A percentile compares a stretch with the other conserved stretches of the same genome.
Evolutionary conservation across 192 early-diverging fungal genomes (phyloP).

Genomic region (Chytriomyces hyalinus): DNA sequence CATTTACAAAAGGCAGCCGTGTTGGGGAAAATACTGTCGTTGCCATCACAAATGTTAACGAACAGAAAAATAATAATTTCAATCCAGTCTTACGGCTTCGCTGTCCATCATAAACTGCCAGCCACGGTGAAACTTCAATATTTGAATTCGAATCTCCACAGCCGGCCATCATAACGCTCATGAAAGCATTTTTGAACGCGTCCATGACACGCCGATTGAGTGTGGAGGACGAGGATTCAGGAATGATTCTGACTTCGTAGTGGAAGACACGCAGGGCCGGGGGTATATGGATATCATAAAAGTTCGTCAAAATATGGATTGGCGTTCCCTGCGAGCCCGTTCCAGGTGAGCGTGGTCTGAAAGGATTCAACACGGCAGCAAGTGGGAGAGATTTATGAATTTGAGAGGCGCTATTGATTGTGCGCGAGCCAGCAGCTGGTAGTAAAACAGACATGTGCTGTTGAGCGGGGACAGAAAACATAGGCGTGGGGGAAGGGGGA

Average conservation of each 20-base stretch:
- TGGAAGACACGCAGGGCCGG: not conserved
- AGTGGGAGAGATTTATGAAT: not conserved
- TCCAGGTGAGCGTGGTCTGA: not conserved
- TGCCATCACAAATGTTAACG: not conserved
- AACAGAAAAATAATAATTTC: too few species aligned
- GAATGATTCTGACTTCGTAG: conserved; percentile 31
- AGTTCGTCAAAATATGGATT: conserved; percentile 29
- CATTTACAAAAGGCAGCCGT: conserved; percentile 30
- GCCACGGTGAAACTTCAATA: conserved; percentile 1
- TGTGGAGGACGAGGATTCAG: conserved; percentile 18
- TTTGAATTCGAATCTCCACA: not conserved
- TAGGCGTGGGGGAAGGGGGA: not conserved
- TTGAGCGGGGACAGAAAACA: not conserved
- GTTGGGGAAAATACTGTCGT: conserved; percentile 28
- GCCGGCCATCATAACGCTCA: not conserved
- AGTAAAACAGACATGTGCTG: not conserved
- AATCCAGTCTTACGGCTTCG: conserved; percentile 6
- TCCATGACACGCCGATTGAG: conserved; percentile 28
- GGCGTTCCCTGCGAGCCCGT: conserved; percentile 4
- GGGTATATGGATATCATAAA: conserved; percentile 23
- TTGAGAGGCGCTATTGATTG: not conserved
- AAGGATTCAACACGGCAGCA: not conserved
- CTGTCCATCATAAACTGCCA: conserved; percentile 30
- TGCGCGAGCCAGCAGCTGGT: not conserved
- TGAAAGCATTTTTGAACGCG: conserved; percentile 13